phyloP scores from a whole-genome alignment of 768 basidiomycete species.

The Tulasnella sp. region DNA sequence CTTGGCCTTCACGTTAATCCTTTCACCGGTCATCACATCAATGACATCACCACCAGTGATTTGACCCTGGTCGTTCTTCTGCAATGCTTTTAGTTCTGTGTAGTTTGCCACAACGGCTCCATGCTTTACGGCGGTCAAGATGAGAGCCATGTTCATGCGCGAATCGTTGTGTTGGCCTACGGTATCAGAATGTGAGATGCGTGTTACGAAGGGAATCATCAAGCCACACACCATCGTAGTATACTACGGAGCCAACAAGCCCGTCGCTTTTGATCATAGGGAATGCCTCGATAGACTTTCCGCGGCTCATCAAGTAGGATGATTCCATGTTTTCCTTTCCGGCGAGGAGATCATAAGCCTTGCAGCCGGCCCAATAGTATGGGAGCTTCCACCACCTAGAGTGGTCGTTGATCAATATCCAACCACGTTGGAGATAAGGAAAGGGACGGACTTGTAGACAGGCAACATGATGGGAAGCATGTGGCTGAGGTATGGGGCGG shows the following conservation, averaged over 20 bases:
- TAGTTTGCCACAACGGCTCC: constrained; percentile 86
- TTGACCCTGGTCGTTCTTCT: constrained; percentile 50
- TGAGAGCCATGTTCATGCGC: constrained; percentile 91
- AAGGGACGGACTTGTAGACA: constrained; percentile 65
- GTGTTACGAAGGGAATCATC: not conserved
- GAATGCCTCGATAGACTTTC: constrained; percentile 86
- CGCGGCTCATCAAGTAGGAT: constrained; percentile 89
- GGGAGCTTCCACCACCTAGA: constrained; percentile 88
- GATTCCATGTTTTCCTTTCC: constrained; percentile 95
- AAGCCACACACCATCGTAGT: constrained; percentile 70
- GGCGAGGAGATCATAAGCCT: constrained; percentile 90
- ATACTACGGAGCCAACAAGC: constrained; percentile 87
- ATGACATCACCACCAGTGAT: constrained; percentile 62
- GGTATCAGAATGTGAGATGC: not conserved
- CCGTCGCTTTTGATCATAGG: constrained; percentile 92
- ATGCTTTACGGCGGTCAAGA: constrained; percentile 87
- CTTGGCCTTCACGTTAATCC: constrained; percentile 73
- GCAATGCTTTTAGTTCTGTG: constrained; percentile 65
- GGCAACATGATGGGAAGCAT: constrained; percentile 98
- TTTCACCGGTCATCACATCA: constrained; percentile 72
- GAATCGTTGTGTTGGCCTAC: constrained; percentile 96
- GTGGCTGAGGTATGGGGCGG: constrained; percentile 80
- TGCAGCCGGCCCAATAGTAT: constrained; percentile 91
- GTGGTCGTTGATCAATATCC: not conserved
- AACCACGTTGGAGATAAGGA: not conserved